phyloP scores from a whole-genome alignment of 345 rosid genomes.

The Xanthoceras sorbifolium region DNA sequence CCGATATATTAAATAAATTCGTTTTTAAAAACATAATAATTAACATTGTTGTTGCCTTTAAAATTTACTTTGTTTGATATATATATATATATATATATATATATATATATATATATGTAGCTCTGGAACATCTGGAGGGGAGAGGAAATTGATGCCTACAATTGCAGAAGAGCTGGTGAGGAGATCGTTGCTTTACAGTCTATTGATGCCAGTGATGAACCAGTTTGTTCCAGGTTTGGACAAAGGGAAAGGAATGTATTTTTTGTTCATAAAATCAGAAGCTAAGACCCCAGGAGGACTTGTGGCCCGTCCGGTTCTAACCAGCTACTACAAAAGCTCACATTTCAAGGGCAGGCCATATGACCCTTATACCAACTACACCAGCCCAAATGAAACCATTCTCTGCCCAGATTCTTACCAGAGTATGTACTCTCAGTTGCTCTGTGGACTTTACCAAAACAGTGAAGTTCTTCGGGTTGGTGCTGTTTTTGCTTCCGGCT shows the following conservation, averaged over 20 bases:
- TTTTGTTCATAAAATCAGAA: constrained; percentile 63
- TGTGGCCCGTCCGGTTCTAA: constrained; percentile 58
- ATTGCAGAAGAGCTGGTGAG: constrained; percentile 52
- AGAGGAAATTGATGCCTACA: constrained; percentile 65
- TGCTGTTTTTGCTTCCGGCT: constrained; percentile 62
- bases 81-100: constrained; percentile 2
- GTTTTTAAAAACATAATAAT: no score
- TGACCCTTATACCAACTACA: constrained; percentile 56
- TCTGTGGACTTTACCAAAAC: constrained; percentile 56
- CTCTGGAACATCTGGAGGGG: constrained; percentile 66
- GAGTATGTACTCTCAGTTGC: constrained; percentile 62
- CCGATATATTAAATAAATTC: no score
- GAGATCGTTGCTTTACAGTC: constrained; percentile 52
- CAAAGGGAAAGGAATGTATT: constrained; percentile 63
- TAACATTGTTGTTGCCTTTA: background rate
- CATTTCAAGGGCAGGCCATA: constrained; percentile 48
- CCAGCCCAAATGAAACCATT: constrained; percentile 61
- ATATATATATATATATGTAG: constrained; percentile 20
- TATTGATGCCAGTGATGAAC: constrained; percentile 58
- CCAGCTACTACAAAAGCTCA: constrained; percentile 61
- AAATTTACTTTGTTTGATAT: background rate
- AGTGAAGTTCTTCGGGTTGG: constrained; percentile 55
- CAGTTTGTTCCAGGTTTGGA: constrained; percentile 51
- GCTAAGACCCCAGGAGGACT: constrained; percentile 56
- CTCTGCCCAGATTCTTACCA: constrained; percentile 58